A percentile compares a stretch with the other conserved stretches of the same genome.
phyloP scores from a whole-genome alignment of 805 yeast species.

The Brettanomyces bruxellensis region DNA sequence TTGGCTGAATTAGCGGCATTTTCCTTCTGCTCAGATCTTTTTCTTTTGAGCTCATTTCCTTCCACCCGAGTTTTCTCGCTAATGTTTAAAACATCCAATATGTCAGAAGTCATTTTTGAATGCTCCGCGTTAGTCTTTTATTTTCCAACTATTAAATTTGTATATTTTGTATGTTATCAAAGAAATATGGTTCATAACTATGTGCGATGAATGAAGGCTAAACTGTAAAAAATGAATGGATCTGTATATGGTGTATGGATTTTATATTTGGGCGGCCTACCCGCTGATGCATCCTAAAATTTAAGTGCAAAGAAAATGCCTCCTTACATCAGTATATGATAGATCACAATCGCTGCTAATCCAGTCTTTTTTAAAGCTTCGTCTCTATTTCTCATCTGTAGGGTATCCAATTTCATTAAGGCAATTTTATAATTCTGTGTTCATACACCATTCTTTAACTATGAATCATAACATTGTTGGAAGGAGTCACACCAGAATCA shows the following conservation, averaged over 20 bases:
- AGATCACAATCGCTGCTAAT: background rate
- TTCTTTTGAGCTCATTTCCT: conserved; percentile 25
- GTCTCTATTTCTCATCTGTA: no score
- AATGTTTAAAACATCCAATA: conserved; percentile 69
- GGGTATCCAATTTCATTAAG: no score
- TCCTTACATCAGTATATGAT: no score
- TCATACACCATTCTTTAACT: no score
- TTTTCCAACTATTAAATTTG: no score
- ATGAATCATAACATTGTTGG: background rate
- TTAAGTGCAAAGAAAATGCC: no score
- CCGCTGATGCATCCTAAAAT: no score
- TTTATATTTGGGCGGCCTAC: no score
- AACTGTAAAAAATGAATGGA: conserved; percentile 2
- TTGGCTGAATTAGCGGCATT: conserved; percentile 14
- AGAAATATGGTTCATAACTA: no score
- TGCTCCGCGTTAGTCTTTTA: background rate
- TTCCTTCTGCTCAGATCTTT: conserved; percentile 28
- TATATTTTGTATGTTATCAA: no score
- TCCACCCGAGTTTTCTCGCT: conserved; percentile 34
- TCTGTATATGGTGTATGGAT: background rate
- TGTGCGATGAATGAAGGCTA: background rate
- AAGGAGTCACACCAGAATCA: conserved; percentile 43
- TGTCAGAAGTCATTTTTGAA: conserved; percentile 41
- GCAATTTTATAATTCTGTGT: no score
- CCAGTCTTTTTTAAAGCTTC: background rate